A percentile compares a stretch with the other conserved stretches of the same genome.
phyloP scores from a whole-genome alignment of 306 rosid species.

The Cucurbita pepo region DNA sequence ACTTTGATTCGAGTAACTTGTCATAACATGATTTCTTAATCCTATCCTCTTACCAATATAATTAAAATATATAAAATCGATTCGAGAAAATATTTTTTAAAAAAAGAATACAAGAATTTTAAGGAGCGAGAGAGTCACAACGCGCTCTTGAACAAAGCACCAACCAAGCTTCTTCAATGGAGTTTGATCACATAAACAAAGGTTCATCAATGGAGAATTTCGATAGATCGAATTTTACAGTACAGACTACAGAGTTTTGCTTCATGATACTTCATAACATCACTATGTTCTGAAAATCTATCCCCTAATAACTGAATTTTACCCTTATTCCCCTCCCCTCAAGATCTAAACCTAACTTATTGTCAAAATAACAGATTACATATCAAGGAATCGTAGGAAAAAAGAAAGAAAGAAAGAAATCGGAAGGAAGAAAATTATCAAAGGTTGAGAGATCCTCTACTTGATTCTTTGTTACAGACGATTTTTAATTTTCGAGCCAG shows the following conservation, averaged over 20 bases:
- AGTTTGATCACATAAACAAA: background rate
- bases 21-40: no score
- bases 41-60: no score
- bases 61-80: no score
- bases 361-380: background rate
- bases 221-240: background rate
- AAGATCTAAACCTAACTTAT: background rate
- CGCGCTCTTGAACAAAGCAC: background rate
- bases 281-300: background rate
- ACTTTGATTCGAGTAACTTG: no score
- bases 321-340: background rate
- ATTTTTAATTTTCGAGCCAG: background rate
- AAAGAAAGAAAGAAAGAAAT: background rate
- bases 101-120: no score
- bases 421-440: background rate
- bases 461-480: background rate
- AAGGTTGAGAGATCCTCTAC: background rate
- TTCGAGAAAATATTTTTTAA: no score
- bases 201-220: constrained; percentile 3
- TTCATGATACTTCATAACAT: background rate
- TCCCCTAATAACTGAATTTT: background rate
- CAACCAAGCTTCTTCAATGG: background rate
- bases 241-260: background rate
- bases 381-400: constrained; percentile 1
- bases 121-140: no score